Percentiles rank a stretch among this genome's conserved stretches.
phyloP scores from a whole-genome alignment of 2,329 filamentous ascomycete species.

The Gremmenia infestans region DNA sequence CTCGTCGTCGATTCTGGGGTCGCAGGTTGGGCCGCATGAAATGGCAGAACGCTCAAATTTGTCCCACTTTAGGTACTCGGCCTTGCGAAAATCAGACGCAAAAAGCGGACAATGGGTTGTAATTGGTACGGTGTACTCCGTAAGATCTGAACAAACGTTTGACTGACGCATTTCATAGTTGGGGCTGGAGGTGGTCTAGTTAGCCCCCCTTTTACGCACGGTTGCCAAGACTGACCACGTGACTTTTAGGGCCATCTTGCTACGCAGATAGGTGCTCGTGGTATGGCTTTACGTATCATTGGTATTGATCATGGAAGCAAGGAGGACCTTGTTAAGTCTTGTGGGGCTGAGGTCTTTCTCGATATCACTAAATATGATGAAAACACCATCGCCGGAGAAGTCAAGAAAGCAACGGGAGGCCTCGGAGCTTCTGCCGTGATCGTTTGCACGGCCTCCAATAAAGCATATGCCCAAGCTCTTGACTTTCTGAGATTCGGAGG shows the following conservation, averaged over 20 bases:
- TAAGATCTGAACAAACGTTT: conserved; percentile 6
- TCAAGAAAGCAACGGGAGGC: conserved; percentile 51
- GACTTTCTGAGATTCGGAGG: conserved; percentile 44
- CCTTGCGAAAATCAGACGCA: conserved; percentile 55
- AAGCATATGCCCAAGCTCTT: conserved; percentile 45
- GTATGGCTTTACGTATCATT: conserved; percentile 59
- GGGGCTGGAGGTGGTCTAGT: conserved; percentile 57
- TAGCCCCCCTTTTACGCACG: background rate
- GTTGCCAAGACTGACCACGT: conserved; percentile 13
- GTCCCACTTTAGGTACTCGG: conserved; percentile 44
- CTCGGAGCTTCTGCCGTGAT: conserved; percentile 55
- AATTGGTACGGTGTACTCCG: conserved; percentile 22
- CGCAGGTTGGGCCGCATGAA: conserved; percentile 22
- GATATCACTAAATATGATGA: conserved; percentile 51
- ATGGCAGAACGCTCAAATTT: conserved; percentile 15
- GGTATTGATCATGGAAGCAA: conserved; percentile 62
- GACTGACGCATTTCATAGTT: conserved; percentile 29
- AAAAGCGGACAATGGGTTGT: conserved; percentile 34
- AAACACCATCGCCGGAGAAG: conserved; percentile 47
- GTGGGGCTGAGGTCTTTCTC: conserved; percentile 63
- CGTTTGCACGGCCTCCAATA: conserved; percentile 48
- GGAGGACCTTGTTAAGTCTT: conserved; percentile 49
- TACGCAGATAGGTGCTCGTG: conserved; percentile 53
- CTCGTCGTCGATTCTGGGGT: conserved; percentile 1
- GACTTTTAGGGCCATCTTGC: conserved; percentile 51